Base-by-base conservation (phyloP, 192 early-diverging fungal genomes). In the Backusella sp. region DNA sequence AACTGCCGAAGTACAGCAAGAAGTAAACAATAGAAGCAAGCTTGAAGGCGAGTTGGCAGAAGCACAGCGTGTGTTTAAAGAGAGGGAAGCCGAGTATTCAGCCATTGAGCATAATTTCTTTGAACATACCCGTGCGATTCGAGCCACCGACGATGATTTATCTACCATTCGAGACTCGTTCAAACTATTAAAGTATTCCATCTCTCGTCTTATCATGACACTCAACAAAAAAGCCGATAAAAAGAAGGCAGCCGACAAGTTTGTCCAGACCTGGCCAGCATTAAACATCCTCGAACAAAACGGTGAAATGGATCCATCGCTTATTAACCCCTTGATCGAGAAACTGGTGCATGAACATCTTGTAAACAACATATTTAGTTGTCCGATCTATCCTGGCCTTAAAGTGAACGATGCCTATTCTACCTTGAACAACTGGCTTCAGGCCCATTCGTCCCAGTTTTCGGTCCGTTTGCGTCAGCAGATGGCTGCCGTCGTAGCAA, bases 111-210 rank as follows among this genome's bases (percentile, higher is more conserved):
- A 79, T 23, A 79, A 70, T n/a, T 79, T 80, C 39, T 80, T 83
- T 44, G 72, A 76, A 49, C 76, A 80, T 30, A 79, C 78, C 11
- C 76, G 78, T 34, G 66, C 71, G 30, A 73, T 83, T 46, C 78
- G 82, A 41, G 78, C 82, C 15, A 83, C 82, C 4, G 82, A 83
- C 69, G 82, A 83, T 74, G 82, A 83, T 37, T 66, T 83, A 12
- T 83, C 82, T 2, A 83, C 82, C 9, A 83, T 83, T 44, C 72
- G 82, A 7, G 82, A 83, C 65, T 72, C 74, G 0, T 78, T 83
- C 59, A 79, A 83, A 52, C 39, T 77, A 4, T 53, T 83, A 19
- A 83, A 80, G 70, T 80, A 83, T 36, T 71, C 49, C 32, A 74
- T 83, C 14, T 56, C 78, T 30, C 78, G 82, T 30, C 32, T 83